A percentile compares a stretch with the other conserved stretches of the same genome.
These are phyloP conservation scores for Solanum clarkiae DNA, from an alignment of 257 asterid genomes.

Conservation along the genomic window DNA sequence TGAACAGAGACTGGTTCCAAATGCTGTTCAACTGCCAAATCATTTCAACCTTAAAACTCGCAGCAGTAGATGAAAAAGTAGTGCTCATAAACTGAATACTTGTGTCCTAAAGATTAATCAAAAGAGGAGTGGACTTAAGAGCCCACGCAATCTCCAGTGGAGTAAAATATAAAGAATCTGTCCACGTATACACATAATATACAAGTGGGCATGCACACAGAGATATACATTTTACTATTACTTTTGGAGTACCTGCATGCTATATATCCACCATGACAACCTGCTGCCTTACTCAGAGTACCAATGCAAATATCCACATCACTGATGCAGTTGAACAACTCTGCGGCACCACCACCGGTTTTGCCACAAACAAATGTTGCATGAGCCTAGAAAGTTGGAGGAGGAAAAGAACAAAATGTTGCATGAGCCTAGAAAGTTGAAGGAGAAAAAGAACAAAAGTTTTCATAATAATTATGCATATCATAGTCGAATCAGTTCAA, in stretches of 20 bases:
- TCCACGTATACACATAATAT: not conserved
- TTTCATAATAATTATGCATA: not conserved
- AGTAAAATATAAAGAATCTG: not conserved
- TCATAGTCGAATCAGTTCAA: not conserved
- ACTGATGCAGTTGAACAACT: constrained; percentile 63
- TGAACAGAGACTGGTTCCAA: not conserved
- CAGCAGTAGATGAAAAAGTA: not conserved
- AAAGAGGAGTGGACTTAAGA: not conserved
- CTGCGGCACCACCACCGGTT: constrained; percentile 94
- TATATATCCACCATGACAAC: constrained; percentile 97
- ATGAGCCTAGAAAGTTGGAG: constrained; percentile 53
- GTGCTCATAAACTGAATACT: not conserved
- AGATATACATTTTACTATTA: not conserved
- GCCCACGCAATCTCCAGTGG: not conserved
- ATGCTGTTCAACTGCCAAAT: not conserved
- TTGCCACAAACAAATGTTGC: constrained; percentile 89
- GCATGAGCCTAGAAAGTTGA: constrained; percentile 67
- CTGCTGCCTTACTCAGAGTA: constrained; percentile 94
- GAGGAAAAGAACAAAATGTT: constrained; percentile 30
- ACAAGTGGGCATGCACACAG: not conserved
- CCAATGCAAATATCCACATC: constrained; percentile 87
- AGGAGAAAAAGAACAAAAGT: not conserved
- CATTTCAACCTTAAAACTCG: not conserved
- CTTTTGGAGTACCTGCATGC: constrained; percentile 67
- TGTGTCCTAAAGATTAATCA: not conserved